A percentile compares a stretch with the other conserved stretches of the same genome.
These are phyloP conservation scores for Erodium moschatum DNA, from an alignment of 441 rosid species.

Conservation along the genomic window DNA sequence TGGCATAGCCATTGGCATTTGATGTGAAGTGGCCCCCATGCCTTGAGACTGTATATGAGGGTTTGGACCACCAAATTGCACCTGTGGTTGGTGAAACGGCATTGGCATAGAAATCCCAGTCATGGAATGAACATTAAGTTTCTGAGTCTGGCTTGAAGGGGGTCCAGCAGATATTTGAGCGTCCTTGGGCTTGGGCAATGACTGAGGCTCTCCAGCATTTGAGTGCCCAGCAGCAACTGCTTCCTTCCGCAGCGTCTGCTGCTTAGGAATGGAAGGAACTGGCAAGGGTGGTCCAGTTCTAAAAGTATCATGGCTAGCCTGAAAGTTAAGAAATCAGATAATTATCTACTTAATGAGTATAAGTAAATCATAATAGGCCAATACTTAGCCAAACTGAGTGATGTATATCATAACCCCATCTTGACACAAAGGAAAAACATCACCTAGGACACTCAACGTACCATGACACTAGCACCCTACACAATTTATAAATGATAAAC, in stretches of 20 bases:
- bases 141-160: slow-evolving; percentile 45
- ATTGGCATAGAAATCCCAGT: slow-evolving; percentile 62
- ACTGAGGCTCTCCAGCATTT: slow-evolving; percentile 39
- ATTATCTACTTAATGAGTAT: slow-evolving; percentile 16
- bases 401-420: slow-evolving; percentile 29
- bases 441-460: slow-evolving; percentile 9
- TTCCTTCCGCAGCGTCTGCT: slow-evolving; percentile 47
- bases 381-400: background rate
- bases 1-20: slow-evolving; percentile 61
- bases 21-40: slow-evolving; percentile 49
- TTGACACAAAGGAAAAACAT: slow-evolving; percentile 7
- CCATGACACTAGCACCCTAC: background rate
- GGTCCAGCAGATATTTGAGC: slow-evolving; percentile 41
- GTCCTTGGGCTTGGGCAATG: slow-evolving; percentile 38
- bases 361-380: background rate
- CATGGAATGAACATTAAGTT: slow-evolving; percentile 43
- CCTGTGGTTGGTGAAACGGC: slow-evolving; percentile 62
- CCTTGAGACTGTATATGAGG: slow-evolving; percentile 69
- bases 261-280: slow-evolving; percentile 46
- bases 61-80: slow-evolving; percentile 66
- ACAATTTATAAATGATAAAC: background rate
- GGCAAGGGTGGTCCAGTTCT: slow-evolving; percentile 49
- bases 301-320: slow-evolving; percentile 58
- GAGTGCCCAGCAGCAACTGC: slow-evolving; percentile 33
- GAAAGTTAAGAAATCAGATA: slow-evolving; percentile 22